Base-by-base conservation (phyloP, 805 yeast species). In the Pichia manshurica region DNA sequence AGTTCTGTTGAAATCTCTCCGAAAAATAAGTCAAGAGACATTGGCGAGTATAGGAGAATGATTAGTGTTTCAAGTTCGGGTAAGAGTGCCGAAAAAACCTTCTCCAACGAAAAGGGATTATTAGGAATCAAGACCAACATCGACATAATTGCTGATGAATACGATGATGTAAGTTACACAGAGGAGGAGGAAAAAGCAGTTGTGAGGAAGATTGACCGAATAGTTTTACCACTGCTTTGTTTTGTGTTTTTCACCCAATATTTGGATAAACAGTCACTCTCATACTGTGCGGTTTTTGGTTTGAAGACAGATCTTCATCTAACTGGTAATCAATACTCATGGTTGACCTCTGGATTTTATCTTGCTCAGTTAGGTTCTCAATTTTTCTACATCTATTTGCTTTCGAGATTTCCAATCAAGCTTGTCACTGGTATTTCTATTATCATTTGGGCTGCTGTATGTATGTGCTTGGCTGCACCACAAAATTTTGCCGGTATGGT, bases 401-500 rank as follows among this genome's bases (percentile, higher is more conserved):
- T 81, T 21, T 87, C 82, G 59, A 73, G 68, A 50, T 74, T 78
- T 47, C 82, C 82, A 1, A 70, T 82, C 53, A 73, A 79, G 15
- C 74, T 74, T 50, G 67, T 78, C 3, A 68, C 75, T 2, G 67
- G 78, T 16, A 54, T 63, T 1, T 77, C 74, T 53, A 69, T 82
- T 39, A 51, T 81, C 3, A 35, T 75, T 0, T 84, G 91, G 89
- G 88, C 87, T 10, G 59, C 75, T 12, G 62, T 80, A 35, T 68
- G 75, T 43, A 62, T 77, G 28, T 81, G 76, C 49, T 72, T 84
- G 1, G 74, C 72, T 1, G 61, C 61, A 10, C 59, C 70, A n/a
- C 53, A 59, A 17, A 66, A 60, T 39, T 76, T 69, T 53, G 66
- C 74, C 4, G 74, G 80, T 0, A 71, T 77, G 47, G 57, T 75